Evolutionary conservation across 1,139 yeast genomes (phyloP), one percentile per base, ranked within the genome.

Genomic region (Fermentozyma sake): DNA sequence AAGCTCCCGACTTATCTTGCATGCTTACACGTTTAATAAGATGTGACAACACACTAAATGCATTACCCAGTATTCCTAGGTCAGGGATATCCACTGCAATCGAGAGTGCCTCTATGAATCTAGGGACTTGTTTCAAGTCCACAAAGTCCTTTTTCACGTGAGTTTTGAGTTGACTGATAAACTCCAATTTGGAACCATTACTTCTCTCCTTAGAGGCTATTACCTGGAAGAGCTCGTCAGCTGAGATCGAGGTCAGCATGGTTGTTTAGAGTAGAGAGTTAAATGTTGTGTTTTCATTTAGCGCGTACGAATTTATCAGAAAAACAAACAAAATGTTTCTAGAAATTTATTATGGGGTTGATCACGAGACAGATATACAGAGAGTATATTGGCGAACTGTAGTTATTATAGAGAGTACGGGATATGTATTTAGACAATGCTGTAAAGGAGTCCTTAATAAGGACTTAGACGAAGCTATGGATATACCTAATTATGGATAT

Each of bases 11-110:
- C 16, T 39, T 38, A 39, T 82, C 79, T 55, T 85, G 96, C 52
- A 79, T 75, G 28, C 83, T 76, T 2, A 84, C 76, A 12, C 96
- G 64, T 42, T 83, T 84, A 16, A 84, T 73, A 26, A 86, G 57
- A 47, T 86, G 91, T 34, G 89, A 81, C 7, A 83, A 53, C 7
- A 86, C 71, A 9, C 85, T 76, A 48, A 84, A 83, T 2, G 82
- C 70, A 20, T 63, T 44, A 0, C 66, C 46, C 35, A 63, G 61
- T 14, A 77, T 59, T n/a, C 65, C 57, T 15, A 54, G 35, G 25
- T 67, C 70, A 3, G 53, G 46, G 1, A 66, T 54, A 31, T 65
- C 61, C 22, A 64, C 59, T 2, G 76, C 78, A 7, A 60, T 41
- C 9, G 69, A 54, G 23, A 82, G 56, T 0, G 83, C 70, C 29